These are phyloP conservation scores for Corynespora cassiicola DNA, from an alignment of 2,329 filamentous ascomycete species.

Conservation along the genomic window DNA sequence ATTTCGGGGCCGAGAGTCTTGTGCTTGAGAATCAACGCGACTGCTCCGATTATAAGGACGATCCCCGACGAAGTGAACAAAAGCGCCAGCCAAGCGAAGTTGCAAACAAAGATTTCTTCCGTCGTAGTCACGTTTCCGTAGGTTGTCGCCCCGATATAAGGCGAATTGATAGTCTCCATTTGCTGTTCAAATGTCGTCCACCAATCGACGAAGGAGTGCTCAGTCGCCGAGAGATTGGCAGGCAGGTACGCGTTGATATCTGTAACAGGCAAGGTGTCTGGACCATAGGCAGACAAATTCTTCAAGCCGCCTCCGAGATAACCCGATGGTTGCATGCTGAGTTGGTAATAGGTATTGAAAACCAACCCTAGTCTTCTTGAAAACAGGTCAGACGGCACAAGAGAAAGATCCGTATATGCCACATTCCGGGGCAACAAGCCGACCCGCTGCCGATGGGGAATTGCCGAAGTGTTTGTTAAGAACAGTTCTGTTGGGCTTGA, in stretches of 20 bases:
- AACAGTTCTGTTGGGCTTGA: constrained; percentile 31
- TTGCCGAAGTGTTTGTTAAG: constrained; percentile 23
- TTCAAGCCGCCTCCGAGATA: constrained; percentile 28
- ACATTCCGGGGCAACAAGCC: constrained; percentile 5
- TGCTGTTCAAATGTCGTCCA: constrained; percentile 9
- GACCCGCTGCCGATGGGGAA: constrained; percentile 21
- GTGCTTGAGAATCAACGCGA: constrained; percentile 29
- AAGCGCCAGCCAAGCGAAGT: constrained; percentile 34
- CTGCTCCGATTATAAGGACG: constrained; percentile 25
- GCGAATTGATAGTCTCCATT: constrained; percentile 1
- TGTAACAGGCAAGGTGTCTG: constrained; percentile 24
- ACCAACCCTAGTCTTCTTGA: constrained; percentile 24
- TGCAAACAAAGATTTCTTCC: constrained; percentile 32
- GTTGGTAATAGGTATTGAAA: constrained; percentile 42
- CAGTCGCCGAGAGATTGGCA: constrained; percentile 18
- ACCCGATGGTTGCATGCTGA: constrained; percentile 26
- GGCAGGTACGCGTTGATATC: constrained; percentile 34
- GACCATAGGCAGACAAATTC: constrained; percentile 32
- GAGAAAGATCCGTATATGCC: constrained; percentile 19
- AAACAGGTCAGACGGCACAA: constrained; percentile 20
- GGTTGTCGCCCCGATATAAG: constrained; percentile 36
- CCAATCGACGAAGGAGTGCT: constrained; percentile 23
- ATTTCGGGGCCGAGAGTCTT: constrained; percentile 39
- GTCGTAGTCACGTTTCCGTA: constrained; percentile 14
- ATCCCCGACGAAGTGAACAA: constrained; percentile 24